Base-by-base conservation (phyloP, 2,329 filamentous ascomycete genomes). In the Sporothrix protearum region DNA sequence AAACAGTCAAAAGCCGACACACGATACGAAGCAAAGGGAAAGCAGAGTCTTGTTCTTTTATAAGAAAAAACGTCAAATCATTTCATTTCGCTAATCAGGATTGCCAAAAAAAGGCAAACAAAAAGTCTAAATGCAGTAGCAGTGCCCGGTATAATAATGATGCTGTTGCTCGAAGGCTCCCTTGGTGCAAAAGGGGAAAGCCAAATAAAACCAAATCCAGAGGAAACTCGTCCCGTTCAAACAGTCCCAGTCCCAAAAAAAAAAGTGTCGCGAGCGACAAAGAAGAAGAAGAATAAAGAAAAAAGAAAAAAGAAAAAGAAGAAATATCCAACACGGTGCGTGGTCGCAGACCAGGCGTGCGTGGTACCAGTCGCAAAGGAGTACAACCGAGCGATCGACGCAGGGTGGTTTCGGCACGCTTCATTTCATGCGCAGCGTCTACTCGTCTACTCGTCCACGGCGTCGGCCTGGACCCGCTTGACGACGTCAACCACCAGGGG, bases 381-480 rank as follows among this genome's bases (percentile, higher is more conserved):
- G 36, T 42, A 42, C 6, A 61, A 61, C 57, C 39, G 7, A 39
- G 30, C 19, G 19, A 19, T 47, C 63, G 42, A 51, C 16, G n/a
- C n/a, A n/a, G n/a, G n/a, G n/a, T n/a, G n/a, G n/a, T n/a, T n/a
- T n/a, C n/a, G n/a, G n/a, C n/a, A n/a, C n/a, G 63, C 45, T 53
- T 3, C 12, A 19, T 3, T 14, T 51, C 19, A 3, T 28, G n/a
- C n/a, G n/a, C n/a, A n/a, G 16, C 16, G 39, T 16, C n/a, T 36
- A 16, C 6, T 4, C 39, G 12, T 63, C 67, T 55, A 71, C 73
- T 71, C 73, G 28, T 80, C 79, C 71, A 76, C 69, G 5, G 77
- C 75, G 76, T 88, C 86, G n/a, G 83, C 85, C 83, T 97, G 93
- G 39, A 98, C 94, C 80, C 91, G 92, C 83, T 91, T 87, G 72